phyloP scores from a whole-genome alignment of 768 basidiomycete genomes.

The Leucocoprinus birnbaumii region DNA sequence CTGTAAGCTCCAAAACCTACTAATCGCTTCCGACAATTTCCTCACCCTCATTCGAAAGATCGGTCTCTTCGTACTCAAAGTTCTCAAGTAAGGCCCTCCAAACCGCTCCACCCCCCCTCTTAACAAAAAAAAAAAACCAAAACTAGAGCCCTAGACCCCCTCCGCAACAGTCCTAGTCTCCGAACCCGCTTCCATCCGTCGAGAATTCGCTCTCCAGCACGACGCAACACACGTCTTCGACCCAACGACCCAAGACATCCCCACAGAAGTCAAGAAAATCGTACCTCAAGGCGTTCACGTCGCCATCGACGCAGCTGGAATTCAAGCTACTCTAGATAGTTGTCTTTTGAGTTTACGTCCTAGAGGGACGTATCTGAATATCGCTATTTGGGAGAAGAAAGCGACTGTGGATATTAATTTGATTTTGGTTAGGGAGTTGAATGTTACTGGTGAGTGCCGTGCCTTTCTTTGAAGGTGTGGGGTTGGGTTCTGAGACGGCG shows the following conservation, averaged over 20 bases:
- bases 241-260: constrained; percentile 28
- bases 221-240: constrained; percentile 36
- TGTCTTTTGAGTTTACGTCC: constrained; percentile 33
- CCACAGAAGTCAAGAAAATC: constrained; percentile 24
- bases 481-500: neutral
- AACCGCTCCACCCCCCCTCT: too few species aligned
- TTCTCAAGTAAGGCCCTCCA: constrained; percentile 25
- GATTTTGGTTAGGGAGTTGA: constrained; percentile 34
- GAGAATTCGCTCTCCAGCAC: constrained; percentile 31
- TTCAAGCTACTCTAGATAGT: constrained; percentile 32
- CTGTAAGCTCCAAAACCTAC: constrained; percentile 25
- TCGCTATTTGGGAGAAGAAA: constrained; percentile 39
- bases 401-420: constrained; percentile 33
- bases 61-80: constrained; percentile 35
- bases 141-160: constrained; percentile 25
- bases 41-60: constrained; percentile 29
- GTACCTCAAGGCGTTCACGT: constrained; percentile 36
- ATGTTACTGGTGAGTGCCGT: constrained; percentile 28
- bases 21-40: neutral
- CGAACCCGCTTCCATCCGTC: constrained; percentile 37
- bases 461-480: neutral
- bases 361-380: constrained; percentile 35
- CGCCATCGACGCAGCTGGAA: constrained; percentile 45
- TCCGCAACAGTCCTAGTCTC: constrained; percentile 30
- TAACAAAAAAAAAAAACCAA: too few species aligned